Evolutionary conservation across 257 asterid genomes (phyloP), one percentile per base, ranked within the genome.

Genomic region (Ophiorrhiza pumila): DNA sequence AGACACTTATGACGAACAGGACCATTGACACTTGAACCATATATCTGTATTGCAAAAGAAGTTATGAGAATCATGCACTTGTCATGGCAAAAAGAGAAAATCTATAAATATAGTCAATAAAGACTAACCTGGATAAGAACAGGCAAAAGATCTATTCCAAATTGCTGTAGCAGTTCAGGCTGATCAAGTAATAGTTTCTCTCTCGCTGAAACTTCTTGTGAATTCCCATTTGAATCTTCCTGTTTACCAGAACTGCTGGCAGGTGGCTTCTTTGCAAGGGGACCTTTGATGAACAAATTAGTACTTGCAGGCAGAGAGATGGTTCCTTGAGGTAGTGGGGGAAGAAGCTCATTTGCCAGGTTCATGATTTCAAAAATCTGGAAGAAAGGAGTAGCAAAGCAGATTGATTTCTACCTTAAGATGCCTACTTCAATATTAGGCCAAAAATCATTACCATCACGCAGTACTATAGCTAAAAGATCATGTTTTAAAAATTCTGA

Each of bases 331-430:
- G 99, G 97, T 76, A 95, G 89, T 1, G 94, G 83, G 23, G 99
- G 99, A 72, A 95, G 99, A 75, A 95, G 94, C 89, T 95, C 99
- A 83, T 95, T 95, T 75, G 99, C 98, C 79, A 95, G 85, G 89
- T 90, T 95, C 86, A 95, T 93, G 65, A 95, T 92, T 91, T 95
- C 99, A 86, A 92, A 92, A 73, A 90, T 82, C 99, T 95, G 89
- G 60, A 13, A 50, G 64, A 49, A 68, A 65, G 10, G 37, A 42
- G 61, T 20, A 41, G 57, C 57, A 65, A 60, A 34, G 56, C 17
- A 79, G 55, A 45, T 39, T 25, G 34, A 25, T 60, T 50, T 69
- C 14, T 20, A 47, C 31, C 15, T n/a, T n/a, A 55, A 35, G 4
- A 47, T 3, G 27, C 7, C 12, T 3, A 27, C 4, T 53, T 41